Base-by-base conservation (phyloP, 2,329 filamentous ascomycete species). In the Drechslerella dactyloides region DNA sequence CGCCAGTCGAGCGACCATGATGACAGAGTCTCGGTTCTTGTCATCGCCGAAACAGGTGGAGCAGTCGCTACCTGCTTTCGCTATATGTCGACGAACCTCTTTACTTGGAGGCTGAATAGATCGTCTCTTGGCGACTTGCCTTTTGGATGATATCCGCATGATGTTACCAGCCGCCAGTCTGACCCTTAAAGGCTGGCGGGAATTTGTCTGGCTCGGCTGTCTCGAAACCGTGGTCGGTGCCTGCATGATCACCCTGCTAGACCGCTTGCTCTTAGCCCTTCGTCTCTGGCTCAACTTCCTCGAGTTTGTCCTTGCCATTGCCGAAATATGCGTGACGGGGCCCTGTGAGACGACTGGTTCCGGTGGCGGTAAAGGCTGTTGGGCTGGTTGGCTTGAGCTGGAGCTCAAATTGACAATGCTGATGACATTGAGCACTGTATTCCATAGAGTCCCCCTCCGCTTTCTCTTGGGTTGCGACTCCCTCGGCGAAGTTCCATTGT, bases 11-110 rank as follows among this genome's bases (percentile, higher is more conserved):
- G 53, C 54, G 5, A 48, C 66, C 40, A 64, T 53, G 10, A 70
- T 44, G 19, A 70, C 30, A 13, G 66, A 70, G 46, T 70, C 66
- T 33, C 66, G 46, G 33, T 70, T 70, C 21, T 60, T 64, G 23
- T 70, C 66, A 27, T 70, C 66, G 15, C 66, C 59, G 37, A 70
- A 70, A 33, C 66, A 70, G 51, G 59, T 70, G n/a, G 66, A 70
- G 17, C 66, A 70, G 50, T 70, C 66, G 50, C 66, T 70, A 10
- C 60, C 59, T 4, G 66, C 58, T 40, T 64, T 70, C 21, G 59
- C 66, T 21, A 70, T 70, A 21, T 70, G 66, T 33, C 66, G 66
- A 15, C 66, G 66, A 30, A 70, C 59, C 30, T 55, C 44, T 30
- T 58, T 48, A 11, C 35, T 40, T n/a, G 59, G 59, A 27, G 59